A percentile compares a stretch with the other conserved stretches of the same genome.
Evolutionary conservation across 1,139 yeast species (phyloP).

Genomic region (Suhomyces coccinellae): DNA sequence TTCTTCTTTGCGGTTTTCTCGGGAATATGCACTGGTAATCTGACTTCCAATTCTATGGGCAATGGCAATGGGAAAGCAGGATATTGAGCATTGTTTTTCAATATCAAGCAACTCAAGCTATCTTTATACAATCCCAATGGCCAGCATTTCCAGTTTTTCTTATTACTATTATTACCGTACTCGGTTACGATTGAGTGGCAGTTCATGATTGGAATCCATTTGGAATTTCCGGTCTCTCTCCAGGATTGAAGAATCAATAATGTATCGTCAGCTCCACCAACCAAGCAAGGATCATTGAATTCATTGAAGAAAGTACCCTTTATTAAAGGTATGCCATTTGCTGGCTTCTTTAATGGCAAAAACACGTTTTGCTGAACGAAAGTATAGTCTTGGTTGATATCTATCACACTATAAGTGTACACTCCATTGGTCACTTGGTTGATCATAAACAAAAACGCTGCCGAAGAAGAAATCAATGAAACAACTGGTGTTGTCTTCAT

Average conservation of each 20-base stretch:
- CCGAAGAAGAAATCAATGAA: conserved; percentile 37
- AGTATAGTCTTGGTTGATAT: conserved; percentile 36
- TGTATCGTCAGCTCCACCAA: conserved; percentile 68
- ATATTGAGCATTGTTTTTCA: conserved; percentile 55
- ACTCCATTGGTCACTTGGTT: conserved; percentile 31
- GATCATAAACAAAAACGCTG: conserved; percentile 33
- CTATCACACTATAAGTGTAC: conserved; percentile 40
- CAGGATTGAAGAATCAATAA: conserved; percentile 71
- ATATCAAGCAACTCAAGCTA: conserved; percentile 68
- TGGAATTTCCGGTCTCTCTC: conserved; percentile 74
- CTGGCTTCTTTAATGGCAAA: conserved; percentile 34
- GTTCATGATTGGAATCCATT: conserved; percentile 88
- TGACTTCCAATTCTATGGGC: conserved; percentile 73
- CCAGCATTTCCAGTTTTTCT: conserved; percentile 70
- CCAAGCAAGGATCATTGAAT: conserved; percentile 86
- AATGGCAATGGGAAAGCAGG: conserved; percentile 79
- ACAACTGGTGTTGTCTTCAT: conserved; percentile 43
- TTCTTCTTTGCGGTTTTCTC: conserved; percentile 20
- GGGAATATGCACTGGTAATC: conserved; percentile 54
- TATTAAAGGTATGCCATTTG: conserved; percentile 35
- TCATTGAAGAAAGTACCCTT: conserved; percentile 80
- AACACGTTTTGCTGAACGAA: conserved; percentile 43
- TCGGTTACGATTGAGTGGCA: conserved; percentile 57
- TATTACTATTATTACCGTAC: conserved; percentile 46
- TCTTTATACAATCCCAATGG: conserved; percentile 79